Evolutionary conservation across 1,139 yeast species (phyloP).

Genomic region (Suhomyces choctaworum): DNA sequence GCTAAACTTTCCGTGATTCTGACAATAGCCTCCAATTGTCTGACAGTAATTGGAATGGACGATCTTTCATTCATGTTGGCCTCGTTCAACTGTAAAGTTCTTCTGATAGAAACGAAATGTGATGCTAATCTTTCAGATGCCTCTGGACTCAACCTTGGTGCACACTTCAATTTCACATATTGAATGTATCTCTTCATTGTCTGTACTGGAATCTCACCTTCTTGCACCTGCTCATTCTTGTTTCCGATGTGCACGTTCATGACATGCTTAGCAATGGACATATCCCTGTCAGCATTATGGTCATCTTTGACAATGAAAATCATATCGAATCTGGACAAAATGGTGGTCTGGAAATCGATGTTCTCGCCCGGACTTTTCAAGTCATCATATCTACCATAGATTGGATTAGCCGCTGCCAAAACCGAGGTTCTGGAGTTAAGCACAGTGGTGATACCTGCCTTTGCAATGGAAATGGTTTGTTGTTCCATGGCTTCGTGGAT

Average conservation of each 20-base stretch:
- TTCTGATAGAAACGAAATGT: slow-evolving; percentile 88
- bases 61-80: slow-evolving; percentile 83
- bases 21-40: slow-evolving; percentile 96
- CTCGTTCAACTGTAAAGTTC: slow-evolving; percentile 80
- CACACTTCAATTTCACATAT: slow-evolving; percentile 86
- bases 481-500: slow-evolving; percentile 99
- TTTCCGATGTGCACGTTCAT: slow-evolving; percentile 88
- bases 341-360: slow-evolving; percentile 95
- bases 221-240: slow-evolving; percentile 54
- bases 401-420: slow-evolving; percentile 96
- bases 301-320: slow-evolving; percentile 96
- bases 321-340: slow-evolving; percentile 97
- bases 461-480: slow-evolving; percentile 98
- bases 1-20: slow-evolving; percentile 96
- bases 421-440: slow-evolving; percentile 95
- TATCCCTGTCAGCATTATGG: slow-evolving; percentile 83
- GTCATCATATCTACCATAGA: slow-evolving; percentile 94
- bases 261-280: slow-evolving; percentile 90
- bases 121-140: slow-evolving; percentile 93
- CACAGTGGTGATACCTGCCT: slow-evolving; percentile 97
- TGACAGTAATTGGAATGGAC: slow-evolving; percentile 93
- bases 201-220: slow-evolving; percentile 87
- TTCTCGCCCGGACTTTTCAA: slow-evolving; percentile 96
- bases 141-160: slow-evolving; percentile 86
- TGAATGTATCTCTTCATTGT: slow-evolving; percentile 91